Conservation (phyloP, 768 basidiomycete genomes). For the Mrakia hoshinonis region DNA sequence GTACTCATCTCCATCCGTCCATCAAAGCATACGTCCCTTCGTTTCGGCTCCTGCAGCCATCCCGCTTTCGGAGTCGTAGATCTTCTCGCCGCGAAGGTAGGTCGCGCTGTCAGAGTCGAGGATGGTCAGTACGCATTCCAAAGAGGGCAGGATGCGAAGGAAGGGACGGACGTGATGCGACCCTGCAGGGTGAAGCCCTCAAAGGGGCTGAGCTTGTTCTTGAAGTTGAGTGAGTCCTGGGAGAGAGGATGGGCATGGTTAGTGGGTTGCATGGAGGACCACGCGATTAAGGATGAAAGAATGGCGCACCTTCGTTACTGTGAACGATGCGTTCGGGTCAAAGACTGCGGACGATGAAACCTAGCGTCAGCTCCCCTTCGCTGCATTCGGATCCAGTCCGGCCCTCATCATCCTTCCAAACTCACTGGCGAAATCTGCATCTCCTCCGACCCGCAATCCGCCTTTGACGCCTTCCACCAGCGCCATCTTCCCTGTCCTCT, state of each 20-base stretch:
- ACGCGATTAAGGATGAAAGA: neutral
- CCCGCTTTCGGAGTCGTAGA: neutral
- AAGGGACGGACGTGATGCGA: constrained; percentile 7
- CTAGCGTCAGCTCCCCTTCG: constrained; percentile 3
- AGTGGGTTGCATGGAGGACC: neutral
- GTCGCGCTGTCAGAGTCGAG: neutral
- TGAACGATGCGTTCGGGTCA: neutral
- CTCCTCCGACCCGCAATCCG: constrained; percentile 58
- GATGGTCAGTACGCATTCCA: neutral
- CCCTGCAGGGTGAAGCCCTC: constrained; percentile 65
- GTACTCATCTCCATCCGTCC: neutral
- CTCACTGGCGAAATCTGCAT: constrained; percentile 66
- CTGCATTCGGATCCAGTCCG: constrained; percentile 35
- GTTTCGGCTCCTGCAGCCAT: neutral
- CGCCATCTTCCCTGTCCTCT: constrained; percentile 67
- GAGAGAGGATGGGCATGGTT: neutral
- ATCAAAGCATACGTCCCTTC: neutral
- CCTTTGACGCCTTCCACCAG: constrained; percentile 66
- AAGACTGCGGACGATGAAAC: neutral
- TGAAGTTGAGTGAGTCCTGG: constrained; percentile 78
- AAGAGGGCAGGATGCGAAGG: neutral
- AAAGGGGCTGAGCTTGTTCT: constrained; percentile 89
- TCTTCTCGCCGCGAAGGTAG: neutral
- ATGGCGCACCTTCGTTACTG: constrained; percentile 20
- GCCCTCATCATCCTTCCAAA: constrained; percentile 40